Evolutionary conservation across 2,329 filamentous ascomycete genomes (phyloP).

Genomic region (Knufia petricola): DNA sequence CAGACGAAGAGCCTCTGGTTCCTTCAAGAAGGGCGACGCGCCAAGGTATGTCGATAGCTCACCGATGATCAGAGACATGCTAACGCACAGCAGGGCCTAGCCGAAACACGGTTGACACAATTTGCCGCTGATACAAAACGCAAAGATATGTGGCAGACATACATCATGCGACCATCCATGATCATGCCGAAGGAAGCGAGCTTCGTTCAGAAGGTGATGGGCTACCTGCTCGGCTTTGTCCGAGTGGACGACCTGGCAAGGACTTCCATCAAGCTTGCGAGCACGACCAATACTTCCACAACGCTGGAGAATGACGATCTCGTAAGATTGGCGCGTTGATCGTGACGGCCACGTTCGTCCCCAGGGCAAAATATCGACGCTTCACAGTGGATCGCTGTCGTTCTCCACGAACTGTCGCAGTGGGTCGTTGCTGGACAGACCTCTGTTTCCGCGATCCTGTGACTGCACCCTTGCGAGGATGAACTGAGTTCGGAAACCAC

Average conservation of each 20-base stretch:
- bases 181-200: neutral
- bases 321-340: neutral
- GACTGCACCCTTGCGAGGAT: no score
- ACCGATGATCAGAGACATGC: neutral
- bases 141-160: neutral
- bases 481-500: no score
- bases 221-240: neutral
- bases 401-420: no score
- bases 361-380: no score
- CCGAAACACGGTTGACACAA: neutral
- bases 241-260: neutral
- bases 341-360: no score
- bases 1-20: conserved; percentile 1
- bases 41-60: neutral
- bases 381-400: no score
- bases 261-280: neutral
- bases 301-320: neutral
- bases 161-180: conserved; percentile 2
- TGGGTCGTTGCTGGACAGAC: no score
- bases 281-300: neutral
- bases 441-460: no score
- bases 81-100: neutral
- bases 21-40: neutral
- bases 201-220: neutral
- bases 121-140: neutral